Base-by-base conservation (phyloP, 805 yeast species). In the Cyberlindnera maritima region DNA sequence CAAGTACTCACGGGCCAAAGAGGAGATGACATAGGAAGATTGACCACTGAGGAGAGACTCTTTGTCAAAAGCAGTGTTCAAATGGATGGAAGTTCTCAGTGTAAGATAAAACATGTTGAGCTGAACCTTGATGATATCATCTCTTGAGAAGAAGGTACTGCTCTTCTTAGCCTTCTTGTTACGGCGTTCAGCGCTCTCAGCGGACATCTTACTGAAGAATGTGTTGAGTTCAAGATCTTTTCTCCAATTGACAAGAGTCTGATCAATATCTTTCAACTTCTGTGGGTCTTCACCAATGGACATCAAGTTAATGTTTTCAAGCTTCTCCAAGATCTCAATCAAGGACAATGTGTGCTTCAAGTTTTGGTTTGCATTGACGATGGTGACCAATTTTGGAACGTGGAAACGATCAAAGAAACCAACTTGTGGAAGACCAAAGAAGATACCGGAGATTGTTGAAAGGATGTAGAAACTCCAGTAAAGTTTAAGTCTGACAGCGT, bases 391-490 rank as follows among this genome's bases (percentile, higher is more conserved):
- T 35, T 66, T 58, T 31, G 66, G 63, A 18, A 75, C 71, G 13
- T 54, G 58, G 32, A 52, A 50, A 20, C 50, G 47, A 9, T 54
- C 54, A 23, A 58, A 58, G 43, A 59, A 55, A 2, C 49, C 52
- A 44, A 51, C 42, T 17, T 57, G 57, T 35, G 62, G 58, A 33
- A 59, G 41, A 8, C 65, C 65, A 52, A 52, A 57, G 34, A 47
- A 39, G 33, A 48, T 36, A 32, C 50, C 43, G 35, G 63, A 48
- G 15, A 56, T 38, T 13, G 48, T 47, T n/a, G 57, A 51, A 23
- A 73, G 54, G n/a, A 70, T 65, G 34, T 64, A 63, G 48, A 63
- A 68, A 46, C 70, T 66, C 79, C 79, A 74, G 49, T 66, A 75
- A 10, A 75, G 51, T 46, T 71, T 72, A 33, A 72, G 56, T 51